Base-by-base conservation (phyloP, 1,284 basidiomycete genomes). In the Trametes versicolor region DNA sequence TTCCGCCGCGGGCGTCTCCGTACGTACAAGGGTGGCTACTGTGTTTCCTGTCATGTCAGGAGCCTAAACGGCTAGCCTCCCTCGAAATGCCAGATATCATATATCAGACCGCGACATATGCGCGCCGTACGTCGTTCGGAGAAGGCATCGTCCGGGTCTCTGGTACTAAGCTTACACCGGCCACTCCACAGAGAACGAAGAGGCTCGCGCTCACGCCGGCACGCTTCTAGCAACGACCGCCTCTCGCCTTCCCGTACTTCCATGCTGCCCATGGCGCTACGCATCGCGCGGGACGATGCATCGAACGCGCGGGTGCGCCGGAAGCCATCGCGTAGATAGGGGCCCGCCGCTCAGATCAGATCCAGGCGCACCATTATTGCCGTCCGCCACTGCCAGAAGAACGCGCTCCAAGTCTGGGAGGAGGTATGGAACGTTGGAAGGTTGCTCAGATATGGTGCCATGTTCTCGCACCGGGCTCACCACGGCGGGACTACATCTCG, bases 301-400 rank as follows among this genome's bases (percentile, higher is more conserved):
- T 51, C 57, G 57, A 58, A 58, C 47, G 47, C 21, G 12, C 37
- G 52, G 5, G n/a, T n/a, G 36, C 45, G 17, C 7, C 21, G 23
- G 17, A 4, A 25, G 3, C n/a, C 37, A 41, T 41, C 13, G 37
- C 27, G 23, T 5, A 36, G 9, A 55, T 47, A 34, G 43, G 29
- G 41, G 41, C 34, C 17, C 25, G 27, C 27, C 27, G 47, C 47
- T 21, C 2, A 49, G 57, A 58, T 58, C 47, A 58, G 57, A 58
- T 58, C 34, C 32, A 19, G 47, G 25, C 36, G 10, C 27, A 32
- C 27, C 49, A 50, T 50, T 50, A 27, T 13, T 19, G 27, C 29
- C 27, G 49, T 50, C 49, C 49, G 49, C 49, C 49, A 50, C 49
- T 27, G 49, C 49, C 27, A 19, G 27, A n/a, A n/a, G 25, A 23